A percentile compares a stretch with the other conserved stretches of the same genome.
These are phyloP conservation scores for Tripterygium wilfordii DNA, from an alignment of 177 flowering plant genomes.

Conservation along the genomic window DNA sequence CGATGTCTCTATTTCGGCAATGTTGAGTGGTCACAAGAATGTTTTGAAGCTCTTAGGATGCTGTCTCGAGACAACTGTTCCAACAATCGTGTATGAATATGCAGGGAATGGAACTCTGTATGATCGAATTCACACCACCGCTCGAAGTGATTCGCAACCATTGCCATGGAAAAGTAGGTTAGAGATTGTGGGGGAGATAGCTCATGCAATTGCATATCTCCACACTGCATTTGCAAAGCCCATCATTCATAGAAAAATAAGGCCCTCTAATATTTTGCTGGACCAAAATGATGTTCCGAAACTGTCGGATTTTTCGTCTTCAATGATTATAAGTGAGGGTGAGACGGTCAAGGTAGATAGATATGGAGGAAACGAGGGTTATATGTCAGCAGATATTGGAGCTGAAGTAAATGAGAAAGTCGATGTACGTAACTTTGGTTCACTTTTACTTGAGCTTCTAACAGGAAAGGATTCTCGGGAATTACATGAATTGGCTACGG, in stretches of 20 bases:
- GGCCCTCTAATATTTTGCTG: background rate
- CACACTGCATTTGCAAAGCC: background rate
- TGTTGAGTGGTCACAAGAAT: background rate
- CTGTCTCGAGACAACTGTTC: background rate
- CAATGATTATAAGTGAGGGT: background rate
- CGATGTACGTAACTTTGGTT: too few species aligned
- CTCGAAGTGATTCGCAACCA: background rate
- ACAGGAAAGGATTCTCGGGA: too few species aligned
- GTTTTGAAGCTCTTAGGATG: slow-evolving; percentile 2
- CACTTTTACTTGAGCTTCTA: too few species aligned
- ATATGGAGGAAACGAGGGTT: too few species aligned
- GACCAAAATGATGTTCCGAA: slow-evolving; percentile 2
- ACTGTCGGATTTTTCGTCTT: background rate
- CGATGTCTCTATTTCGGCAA: slow-evolving; percentile 4
- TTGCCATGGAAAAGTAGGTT: slow-evolving; percentile 3
- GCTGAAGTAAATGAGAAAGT: too few species aligned
- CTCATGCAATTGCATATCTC: slow-evolving; percentile 5
- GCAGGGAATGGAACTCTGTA: slow-evolving; percentile 2
- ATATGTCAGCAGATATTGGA: too few species aligned
- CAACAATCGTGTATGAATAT: slow-evolving; percentile 2
- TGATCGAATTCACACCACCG: background rate
- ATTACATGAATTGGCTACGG: too few species aligned
- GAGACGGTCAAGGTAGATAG: too few species aligned
- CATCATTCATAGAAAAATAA: slow-evolving; percentile 6
- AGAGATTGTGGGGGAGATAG: slow-evolving; percentile 4